Base-by-base conservation (phyloP, 2,329 filamentous ascomycete species). In the Phyllosticta capitalensis region DNA sequence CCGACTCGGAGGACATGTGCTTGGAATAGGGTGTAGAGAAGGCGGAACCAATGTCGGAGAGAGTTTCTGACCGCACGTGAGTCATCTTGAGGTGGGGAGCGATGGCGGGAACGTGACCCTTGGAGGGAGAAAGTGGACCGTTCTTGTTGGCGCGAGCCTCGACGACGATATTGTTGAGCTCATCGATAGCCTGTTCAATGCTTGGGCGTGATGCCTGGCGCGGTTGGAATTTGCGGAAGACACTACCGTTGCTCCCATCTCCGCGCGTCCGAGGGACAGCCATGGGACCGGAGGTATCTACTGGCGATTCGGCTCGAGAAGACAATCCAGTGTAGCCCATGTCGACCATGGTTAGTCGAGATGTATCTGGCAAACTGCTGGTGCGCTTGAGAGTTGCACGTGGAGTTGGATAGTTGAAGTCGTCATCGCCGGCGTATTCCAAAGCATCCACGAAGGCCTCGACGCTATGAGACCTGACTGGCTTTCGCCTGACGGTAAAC, bases 161-260 rank as follows among this genome's bases (percentile, higher is more conserved):
- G 64, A 78, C 75, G 54, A 79, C 72, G 56, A 79, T 78, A 21
- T 74, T 78, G 66, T 79, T 78, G 59, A 79, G 71, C 64, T 78
- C 76, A 3, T 75, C 70, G 56, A 79, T 75, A 14, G 75, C 77
- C 38, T 73, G 71, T 33, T 79, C 77, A 9, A 78, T 67, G 53
- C 75, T 74, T 20, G 66, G 68, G 49, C 65, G 72, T 50, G 64
- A 65, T 61, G 72, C 70, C 12, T 74, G 72, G 5, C 75, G 64
- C 22, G 72, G 73, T 9, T 65, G 66, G 12, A 69, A 69, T 30
- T 73, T 70, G 24, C 67, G 10, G 63, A 63, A 19, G 17, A 45
- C 38, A 14, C 38, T 19, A 3, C 38, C 38, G 14, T 45, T 45
- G 3, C 12, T 45, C 1, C 38, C 38, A 5, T 45, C 38, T 1